Conservation (phyloP, 768 basidiomycete species). For the Lentinula sp. region DNA sequence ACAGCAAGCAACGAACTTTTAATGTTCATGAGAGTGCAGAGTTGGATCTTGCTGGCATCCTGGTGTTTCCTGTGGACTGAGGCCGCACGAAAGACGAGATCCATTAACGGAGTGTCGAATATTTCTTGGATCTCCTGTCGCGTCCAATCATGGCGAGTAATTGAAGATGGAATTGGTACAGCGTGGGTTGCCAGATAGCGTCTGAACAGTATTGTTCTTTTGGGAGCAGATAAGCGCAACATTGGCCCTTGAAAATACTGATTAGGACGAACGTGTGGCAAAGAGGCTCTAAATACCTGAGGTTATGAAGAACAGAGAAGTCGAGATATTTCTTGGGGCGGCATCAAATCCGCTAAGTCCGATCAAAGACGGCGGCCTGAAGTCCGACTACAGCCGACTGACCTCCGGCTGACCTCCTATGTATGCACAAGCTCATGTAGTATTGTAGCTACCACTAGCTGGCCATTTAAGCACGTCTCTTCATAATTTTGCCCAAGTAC, state of each 20-base stretch:
- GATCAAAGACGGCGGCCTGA: not conserved
- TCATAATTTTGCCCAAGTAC: too few relatives aligned
- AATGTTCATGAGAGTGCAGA: conserved; percentile 98
- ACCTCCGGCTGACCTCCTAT: too few relatives aligned
- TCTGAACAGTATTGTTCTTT: conserved; percentile 22
- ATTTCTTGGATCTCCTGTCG: conserved; percentile 78
- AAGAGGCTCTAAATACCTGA: not conserved
- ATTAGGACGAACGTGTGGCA: too few relatives aligned
- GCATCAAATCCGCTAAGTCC: not conserved
- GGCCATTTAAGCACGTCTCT: too few relatives aligned
- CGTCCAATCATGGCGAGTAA: conserved; percentile 63
- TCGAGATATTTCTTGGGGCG: not conserved
- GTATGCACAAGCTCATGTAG: too few relatives aligned
- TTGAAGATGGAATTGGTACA: conserved; percentile 16
- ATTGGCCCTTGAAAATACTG: conserved; percentile 17
- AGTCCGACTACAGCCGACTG: not conserved
- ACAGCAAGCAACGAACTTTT: conserved; percentile 56
- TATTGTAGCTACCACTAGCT: too few relatives aligned
- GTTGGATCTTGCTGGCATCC: conserved; percentile 85
- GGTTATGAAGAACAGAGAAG: not conserved
- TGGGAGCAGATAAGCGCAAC: conserved; percentile 28
- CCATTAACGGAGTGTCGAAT: conserved; percentile 81
- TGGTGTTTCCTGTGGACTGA: conserved; percentile 81
- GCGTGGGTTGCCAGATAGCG: conserved; percentile 65
- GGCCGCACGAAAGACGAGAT: conserved; percentile 84